Percentiles rank a stretch among this genome's conserved stretches.
These are phyloP conservation scores for Phaeosphaeria sp. DNA, from an alignment of 2,329 filamentous ascomycete species.

Conservation along the genomic window DNA sequence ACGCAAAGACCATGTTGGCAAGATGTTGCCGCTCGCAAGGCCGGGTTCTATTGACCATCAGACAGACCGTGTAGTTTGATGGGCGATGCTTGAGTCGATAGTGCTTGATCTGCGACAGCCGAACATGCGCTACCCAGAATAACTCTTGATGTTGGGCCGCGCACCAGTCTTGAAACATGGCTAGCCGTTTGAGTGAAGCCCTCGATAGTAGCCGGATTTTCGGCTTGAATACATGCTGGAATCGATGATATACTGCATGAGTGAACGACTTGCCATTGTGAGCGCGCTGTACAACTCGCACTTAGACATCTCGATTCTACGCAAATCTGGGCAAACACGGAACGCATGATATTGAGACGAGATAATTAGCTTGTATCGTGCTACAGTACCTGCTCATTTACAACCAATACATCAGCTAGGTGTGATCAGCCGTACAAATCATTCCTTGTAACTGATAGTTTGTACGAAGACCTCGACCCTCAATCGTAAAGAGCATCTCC, in stretches of 20 bases:
- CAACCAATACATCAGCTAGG: neutral
- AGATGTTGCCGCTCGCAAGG: conserved; percentile 3
- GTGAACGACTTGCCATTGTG: neutral
- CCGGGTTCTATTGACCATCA: neutral
- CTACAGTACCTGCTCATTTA: neutral
- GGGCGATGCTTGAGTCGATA: neutral
- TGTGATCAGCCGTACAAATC: too few relatives aligned
- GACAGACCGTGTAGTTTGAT: neutral
- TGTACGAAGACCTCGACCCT: conserved; percentile 12
- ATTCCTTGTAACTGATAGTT: too few relatives aligned
- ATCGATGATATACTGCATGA: neutral
- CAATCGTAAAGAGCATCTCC: neutral
- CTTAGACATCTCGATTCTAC: too few relatives aligned
- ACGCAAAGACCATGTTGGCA: conserved; percentile 5
- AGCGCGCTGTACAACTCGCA: too few relatives aligned
- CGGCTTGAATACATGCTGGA: neutral
- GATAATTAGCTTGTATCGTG: neutral
- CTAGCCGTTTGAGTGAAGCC: neutral
- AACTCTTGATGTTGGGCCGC: neutral
- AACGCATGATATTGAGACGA: neutral
- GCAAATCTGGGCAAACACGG: neutral
- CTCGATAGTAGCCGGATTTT: neutral
- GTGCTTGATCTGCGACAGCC: neutral
- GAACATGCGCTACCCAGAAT: neutral
- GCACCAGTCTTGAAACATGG: neutral